Evolutionary conservation across 2,329 filamentous ascomycete genomes (phyloP).

Genomic region (Tolypocladium capitatum): DNA sequence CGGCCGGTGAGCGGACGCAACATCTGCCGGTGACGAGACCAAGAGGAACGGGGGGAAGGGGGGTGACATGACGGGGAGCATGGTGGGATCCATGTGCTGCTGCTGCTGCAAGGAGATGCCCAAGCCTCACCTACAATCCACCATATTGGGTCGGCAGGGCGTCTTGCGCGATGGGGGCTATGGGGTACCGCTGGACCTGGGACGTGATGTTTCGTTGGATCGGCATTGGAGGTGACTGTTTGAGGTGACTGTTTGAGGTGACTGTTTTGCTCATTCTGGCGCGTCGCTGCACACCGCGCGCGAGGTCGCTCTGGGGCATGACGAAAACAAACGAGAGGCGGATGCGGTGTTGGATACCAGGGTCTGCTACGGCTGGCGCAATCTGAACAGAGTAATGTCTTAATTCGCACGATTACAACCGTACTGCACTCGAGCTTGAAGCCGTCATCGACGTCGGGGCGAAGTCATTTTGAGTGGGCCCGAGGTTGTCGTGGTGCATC

Average conservation of each 20-base stretch:
- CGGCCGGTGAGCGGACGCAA: slow-evolving; percentile 4
- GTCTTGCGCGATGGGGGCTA: not conserved
- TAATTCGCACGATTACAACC: no score
- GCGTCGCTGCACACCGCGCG: not conserved
- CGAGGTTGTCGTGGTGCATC: not conserved
- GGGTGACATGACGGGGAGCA: not conserved
- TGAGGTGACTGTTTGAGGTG: no score
- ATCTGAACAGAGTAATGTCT: not conserved
- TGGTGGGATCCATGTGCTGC: no score
- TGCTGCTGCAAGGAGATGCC: not conserved
- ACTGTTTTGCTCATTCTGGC: not conserved
- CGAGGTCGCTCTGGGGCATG: not conserved
- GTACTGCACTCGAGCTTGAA: no score
- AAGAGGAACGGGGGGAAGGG: not conserved
- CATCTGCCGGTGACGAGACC: not conserved
- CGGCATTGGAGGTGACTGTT: not conserved
- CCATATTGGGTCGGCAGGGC: not conserved
- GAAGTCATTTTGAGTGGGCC: not conserved
- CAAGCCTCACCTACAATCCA: not conserved
- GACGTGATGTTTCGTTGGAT: not conserved
- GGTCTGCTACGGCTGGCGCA: not conserved
- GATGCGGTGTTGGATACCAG: not conserved
- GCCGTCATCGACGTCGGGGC: no score
- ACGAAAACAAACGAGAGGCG: no score
- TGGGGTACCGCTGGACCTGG: not conserved